Conservation (phyloP, 1,139 yeast genomes). For the Casaregolazyma suthepensis region DNA sequence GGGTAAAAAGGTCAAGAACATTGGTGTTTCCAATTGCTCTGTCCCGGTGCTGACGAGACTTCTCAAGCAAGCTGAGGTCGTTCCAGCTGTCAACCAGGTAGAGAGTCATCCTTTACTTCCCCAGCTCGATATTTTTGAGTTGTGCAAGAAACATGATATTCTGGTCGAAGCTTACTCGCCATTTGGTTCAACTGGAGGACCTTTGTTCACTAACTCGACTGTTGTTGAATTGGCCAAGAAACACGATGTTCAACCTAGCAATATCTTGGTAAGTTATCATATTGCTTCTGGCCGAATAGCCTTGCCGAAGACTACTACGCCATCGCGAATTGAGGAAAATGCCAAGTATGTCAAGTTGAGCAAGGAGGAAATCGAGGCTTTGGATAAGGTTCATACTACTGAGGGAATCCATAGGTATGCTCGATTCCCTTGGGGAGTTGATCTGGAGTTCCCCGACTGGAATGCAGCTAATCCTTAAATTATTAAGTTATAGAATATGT, state of each 20-base stretch:
- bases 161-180: slow-evolving; percentile 74
- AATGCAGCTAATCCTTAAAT: slow-evolving; percentile 11
- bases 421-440: slow-evolving; percentile 34
- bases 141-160: slow-evolving; percentile 49
- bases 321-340: slow-evolving; percentile 55
- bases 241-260: slow-evolving; percentile 52
- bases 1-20: slow-evolving; percentile 56
- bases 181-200: slow-evolving; percentile 64
- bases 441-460: slow-evolving; percentile 32
- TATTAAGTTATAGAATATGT: neutral
- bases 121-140: slow-evolving; percentile 56
- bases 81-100: slow-evolving; percentile 69
- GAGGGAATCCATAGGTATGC: slow-evolving; percentile 49
- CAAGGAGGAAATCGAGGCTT: slow-evolving; percentile 47
- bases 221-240: slow-evolving; percentile 50
- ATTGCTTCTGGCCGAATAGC: slow-evolving; percentile 63
- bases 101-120: slow-evolving; percentile 74
- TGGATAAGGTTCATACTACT: slow-evolving; percentile 42
- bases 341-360: slow-evolving; percentile 45
- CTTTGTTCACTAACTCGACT: slow-evolving; percentile 47
- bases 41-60: slow-evolving; percentile 47
- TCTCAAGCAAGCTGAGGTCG: slow-evolving; percentile 44
- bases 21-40: slow-evolving; percentile 79
- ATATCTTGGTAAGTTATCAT: slow-evolving; percentile 66
- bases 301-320: slow-evolving; percentile 65